Conservation (phyloP, 768 basidiomycete genomes). For the Leucocoprinus leucothites region DNA sequence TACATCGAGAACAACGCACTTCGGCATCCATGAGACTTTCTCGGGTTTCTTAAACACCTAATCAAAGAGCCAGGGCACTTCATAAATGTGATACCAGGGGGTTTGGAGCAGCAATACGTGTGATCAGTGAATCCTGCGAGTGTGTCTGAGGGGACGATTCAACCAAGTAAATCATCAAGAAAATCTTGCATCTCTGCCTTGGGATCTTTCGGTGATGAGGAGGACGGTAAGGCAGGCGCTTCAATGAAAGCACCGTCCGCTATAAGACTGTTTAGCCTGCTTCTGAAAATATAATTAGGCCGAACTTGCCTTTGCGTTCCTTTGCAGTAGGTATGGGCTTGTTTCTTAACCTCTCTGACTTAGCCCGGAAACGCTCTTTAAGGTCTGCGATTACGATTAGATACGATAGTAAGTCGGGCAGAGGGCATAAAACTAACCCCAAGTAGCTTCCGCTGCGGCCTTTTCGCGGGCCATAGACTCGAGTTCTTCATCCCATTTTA, state of each 20-base stretch:
- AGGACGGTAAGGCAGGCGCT: constrained; percentile 52
- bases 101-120: too few relatives aligned
- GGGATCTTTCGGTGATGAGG: constrained; percentile 34
- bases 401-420: background rate
- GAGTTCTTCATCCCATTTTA: constrained; percentile 67
- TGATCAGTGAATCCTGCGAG: too few relatives aligned
- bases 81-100: too few relatives aligned
- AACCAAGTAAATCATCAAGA: constrained; percentile 58
- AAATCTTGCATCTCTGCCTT: constrained; percentile 69
- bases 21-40: too few relatives aligned
- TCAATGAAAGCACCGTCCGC: constrained; percentile 25
- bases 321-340: constrained; percentile 30
- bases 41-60: too few relatives aligned
- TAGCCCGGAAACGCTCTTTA: constrained; percentile 55
- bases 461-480: constrained; percentile 71
- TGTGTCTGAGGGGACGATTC: background rate
- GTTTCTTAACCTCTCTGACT: constrained; percentile 42
- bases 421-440: constrained; percentile 44
- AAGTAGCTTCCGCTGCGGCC: constrained; percentile 66
- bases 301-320: constrained; percentile 33
- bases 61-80: too few relatives aligned
- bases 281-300: background rate
- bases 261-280: background rate
- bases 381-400: constrained; percentile 38
- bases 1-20: too few relatives aligned